phyloP scores from a whole-genome alignment of 2,329 filamentous ascomycete species.

The Curvularia verruculosa region DNA sequence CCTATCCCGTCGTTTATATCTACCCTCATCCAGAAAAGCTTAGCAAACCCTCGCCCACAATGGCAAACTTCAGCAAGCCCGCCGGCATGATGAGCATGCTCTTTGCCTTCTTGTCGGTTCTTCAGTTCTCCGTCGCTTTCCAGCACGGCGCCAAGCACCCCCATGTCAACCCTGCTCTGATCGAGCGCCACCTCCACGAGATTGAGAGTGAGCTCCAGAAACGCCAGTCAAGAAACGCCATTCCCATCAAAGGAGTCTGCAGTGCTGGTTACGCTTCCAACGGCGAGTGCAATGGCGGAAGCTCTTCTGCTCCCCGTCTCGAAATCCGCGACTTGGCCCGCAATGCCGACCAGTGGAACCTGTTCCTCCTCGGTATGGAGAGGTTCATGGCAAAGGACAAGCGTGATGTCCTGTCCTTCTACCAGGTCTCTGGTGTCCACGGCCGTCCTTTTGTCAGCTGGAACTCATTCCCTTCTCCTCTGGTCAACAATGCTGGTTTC shows the following conservation, averaged over 20 bases:
- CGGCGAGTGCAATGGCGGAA: slow-evolving; percentile 33
- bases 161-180: slow-evolving; percentile 17
- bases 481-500: slow-evolving; percentile 67
- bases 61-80: slow-evolving; percentile 47
- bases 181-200: slow-evolving; percentile 36
- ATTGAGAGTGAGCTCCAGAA: slow-evolving; percentile 29
- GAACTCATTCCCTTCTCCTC: slow-evolving; percentile 53
- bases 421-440: slow-evolving; percentile 79
- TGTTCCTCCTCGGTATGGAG: slow-evolving; percentile 76
- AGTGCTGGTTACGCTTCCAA: slow-evolving; percentile 29
- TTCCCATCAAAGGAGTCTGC: slow-evolving; percentile 41
- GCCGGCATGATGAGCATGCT: slow-evolving; percentile 42
- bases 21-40: slow-evolving; percentile 7
- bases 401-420: slow-evolving; percentile 71
- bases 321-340: slow-evolving; percentile 73
- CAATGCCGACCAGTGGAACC: slow-evolving; percentile 69
- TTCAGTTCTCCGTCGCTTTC: slow-evolving; percentile 41
- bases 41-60: slow-evolving; percentile 23
- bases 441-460: slow-evolving; percentile 70
- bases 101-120: slow-evolving; percentile 41
- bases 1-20: slow-evolving; percentile 16
- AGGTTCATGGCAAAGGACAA: slow-evolving; percentile 73
- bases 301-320: slow-evolving; percentile 55
- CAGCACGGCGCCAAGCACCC: slow-evolving; percentile 31
- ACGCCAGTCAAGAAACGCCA: slow-evolving; percentile 30